These are phyloP conservation scores for Pholiota conissans DNA, from an alignment of 768 basidiomycete genomes.

Conservation along the genomic window DNA sequence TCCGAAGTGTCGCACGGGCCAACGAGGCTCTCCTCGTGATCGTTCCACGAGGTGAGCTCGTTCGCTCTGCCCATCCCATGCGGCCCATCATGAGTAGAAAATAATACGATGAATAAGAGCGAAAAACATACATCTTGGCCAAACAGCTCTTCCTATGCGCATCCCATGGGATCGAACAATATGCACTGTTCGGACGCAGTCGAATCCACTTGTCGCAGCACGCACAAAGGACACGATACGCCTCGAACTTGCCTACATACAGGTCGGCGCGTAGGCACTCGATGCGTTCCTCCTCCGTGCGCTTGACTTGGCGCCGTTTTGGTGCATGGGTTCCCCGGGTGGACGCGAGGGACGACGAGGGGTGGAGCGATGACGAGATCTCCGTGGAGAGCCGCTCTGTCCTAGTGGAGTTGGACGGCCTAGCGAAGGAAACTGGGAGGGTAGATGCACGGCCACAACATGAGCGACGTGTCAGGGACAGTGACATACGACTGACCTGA, in stretches of 20 bases:
- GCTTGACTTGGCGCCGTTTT: constrained; percentile 72
- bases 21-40: too few species aligned
- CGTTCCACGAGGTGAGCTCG: too few species aligned
- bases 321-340: constrained; percentile 46
- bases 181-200: constrained; percentile 82
- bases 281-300: constrained; percentile 77
- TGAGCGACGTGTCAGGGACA: too few species aligned
- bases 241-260: constrained; percentile 74
- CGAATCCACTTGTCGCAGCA: too few species aligned
- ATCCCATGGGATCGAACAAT: constrained; percentile 86
- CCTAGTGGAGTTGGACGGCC: too few species aligned
- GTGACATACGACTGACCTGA: too few species aligned
- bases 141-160: constrained; percentile 83
- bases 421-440: neutral
- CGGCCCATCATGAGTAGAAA: too few species aligned
- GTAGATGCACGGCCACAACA: too few species aligned
- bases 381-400: neutral
- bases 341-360: constrained; percentile 20
- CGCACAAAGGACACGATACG: too few species aligned
- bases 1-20: too few species aligned
- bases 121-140: constrained; percentile 47
- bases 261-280: constrained; percentile 69
- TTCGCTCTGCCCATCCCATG: too few species aligned
- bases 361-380: neutral
- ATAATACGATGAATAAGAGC: neutral